Conservation (phyloP, 2,329 filamentous ascomycete genomes). For the Fusarium oxysporum region DNA sequence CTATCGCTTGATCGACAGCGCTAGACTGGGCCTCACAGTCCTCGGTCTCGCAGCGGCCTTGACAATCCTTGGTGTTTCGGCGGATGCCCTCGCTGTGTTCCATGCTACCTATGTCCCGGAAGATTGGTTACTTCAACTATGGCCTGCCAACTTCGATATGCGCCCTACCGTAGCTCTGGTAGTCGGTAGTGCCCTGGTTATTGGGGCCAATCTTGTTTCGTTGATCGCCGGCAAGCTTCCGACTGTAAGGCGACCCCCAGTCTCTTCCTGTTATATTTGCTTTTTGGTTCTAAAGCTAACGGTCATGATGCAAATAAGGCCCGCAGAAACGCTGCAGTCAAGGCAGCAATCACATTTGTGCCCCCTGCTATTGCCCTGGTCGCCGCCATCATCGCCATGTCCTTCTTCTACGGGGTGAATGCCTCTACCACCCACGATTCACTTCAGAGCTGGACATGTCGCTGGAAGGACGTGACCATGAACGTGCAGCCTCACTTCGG, state of each 20-base stretch:
- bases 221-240: constrained; percentile 62
- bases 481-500: constrained; percentile 64
- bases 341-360: constrained; percentile 39
- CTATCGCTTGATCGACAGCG: constrained; percentile 57
- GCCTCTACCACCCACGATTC: constrained; percentile 64
- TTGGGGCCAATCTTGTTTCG: constrained; percentile 60
- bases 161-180: constrained; percentile 68
- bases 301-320: constrained; percentile 30
- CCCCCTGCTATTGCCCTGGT: constrained; percentile 49
- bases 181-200: constrained; percentile 62
- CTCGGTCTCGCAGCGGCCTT: constrained; percentile 64
- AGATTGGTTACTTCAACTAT: constrained; percentile 64
- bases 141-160: constrained; percentile 68
- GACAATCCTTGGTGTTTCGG: constrained; percentile 65
- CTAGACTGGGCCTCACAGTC: constrained; percentile 60
- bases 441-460: constrained; percentile 72
- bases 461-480: constrained; percentile 68
- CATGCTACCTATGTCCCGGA: constrained; percentile 62
- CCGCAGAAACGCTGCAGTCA: constrained; percentile 31
- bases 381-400: constrained; percentile 62
- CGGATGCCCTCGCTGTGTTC: constrained; percentile 66
- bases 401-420: constrained; percentile 69
- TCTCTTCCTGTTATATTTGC: neutral
- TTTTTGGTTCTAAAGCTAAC: constrained; percentile 31
- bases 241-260: constrained; percentile 57